phyloP scores from a whole-genome alignment of 306 rosid genomes.

The Quercus engelmannii region DNA sequence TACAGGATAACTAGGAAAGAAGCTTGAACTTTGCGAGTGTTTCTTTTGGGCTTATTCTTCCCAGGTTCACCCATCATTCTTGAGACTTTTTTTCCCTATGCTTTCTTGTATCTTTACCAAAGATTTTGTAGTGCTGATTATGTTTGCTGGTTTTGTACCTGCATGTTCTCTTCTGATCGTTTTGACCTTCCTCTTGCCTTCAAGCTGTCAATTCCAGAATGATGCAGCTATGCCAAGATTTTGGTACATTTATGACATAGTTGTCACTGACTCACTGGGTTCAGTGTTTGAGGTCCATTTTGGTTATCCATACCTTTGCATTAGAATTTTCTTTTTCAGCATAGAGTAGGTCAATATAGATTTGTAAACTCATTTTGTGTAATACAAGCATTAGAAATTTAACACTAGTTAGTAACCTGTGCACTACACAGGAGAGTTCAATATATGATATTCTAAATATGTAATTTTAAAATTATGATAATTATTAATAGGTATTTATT shows the following conservation, averaged over 20 bases:
- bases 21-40: constrained; percentile 47
- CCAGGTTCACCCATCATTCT: constrained; percentile 5
- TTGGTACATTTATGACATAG: constrained; percentile 15
- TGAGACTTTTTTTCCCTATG: neutral
- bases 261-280: neutral
- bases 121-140: neutral
- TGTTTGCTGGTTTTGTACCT: neutral
- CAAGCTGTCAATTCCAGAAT: constrained; percentile 28
- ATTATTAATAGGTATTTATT: too few species aligned
- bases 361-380: neutral
- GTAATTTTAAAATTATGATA: too few species aligned
- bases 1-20: constrained; percentile 89
- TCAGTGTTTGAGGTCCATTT: neutral
- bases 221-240: constrained; percentile 16
- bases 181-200: constrained; percentile 3
- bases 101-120: neutral
- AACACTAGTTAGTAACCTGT: neutral
- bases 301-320: constrained; percentile 9
- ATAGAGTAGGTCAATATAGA: constrained; percentile 21
- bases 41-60: constrained; percentile 32
- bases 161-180: neutral
- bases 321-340: neutral
- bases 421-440: neutral
- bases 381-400: neutral
- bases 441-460: neutral